These are phyloP conservation scores for Trichopus zeylanicus DNA, from an alignment of 116 monocot species.

Conservation along the genomic window DNA sequence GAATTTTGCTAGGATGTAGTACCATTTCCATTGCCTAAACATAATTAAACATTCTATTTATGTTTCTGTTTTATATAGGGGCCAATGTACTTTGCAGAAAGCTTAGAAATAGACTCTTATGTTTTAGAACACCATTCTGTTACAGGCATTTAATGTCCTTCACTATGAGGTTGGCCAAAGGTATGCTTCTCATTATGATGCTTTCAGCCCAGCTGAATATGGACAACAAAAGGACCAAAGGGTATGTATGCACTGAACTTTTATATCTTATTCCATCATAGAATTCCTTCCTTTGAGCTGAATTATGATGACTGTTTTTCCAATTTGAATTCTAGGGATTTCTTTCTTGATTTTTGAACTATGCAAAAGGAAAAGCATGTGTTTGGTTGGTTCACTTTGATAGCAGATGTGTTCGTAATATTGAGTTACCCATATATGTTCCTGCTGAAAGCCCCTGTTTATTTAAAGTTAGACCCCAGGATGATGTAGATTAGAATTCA, in stretches of 20 bases:
- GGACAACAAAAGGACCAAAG: conserved; percentile 86
- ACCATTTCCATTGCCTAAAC: neutral
- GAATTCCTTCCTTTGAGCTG: neutral
- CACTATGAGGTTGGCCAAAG: conserved; percentile 93
- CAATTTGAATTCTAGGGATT: too few species aligned
- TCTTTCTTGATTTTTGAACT: too few species aligned
- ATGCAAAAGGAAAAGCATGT: too few species aligned
- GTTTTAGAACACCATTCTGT: conserved; percentile 17
- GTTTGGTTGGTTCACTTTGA: too few species aligned
- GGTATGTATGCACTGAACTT: too few species aligned
- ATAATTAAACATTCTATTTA: neutral
- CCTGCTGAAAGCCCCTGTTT: too few species aligned
- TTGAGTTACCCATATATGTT: too few species aligned
- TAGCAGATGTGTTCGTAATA: too few species aligned
- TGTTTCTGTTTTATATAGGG: neutral
- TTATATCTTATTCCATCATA: conserved; percentile 8
- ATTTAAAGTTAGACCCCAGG: too few species aligned
- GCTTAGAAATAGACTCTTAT: neutral
- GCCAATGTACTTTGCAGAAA: neutral
- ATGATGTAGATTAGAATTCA: too few species aligned
- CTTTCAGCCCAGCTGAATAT: conserved; percentile 82
- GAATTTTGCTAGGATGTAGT: too few species aligned
- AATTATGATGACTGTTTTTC: too few species aligned
- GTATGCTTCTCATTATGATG: conserved; percentile 96
- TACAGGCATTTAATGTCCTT: conserved; percentile 83